Conservation (phyloP, 2,329 filamentous ascomycete species). For the Fusarium tuaranense region DNA sequence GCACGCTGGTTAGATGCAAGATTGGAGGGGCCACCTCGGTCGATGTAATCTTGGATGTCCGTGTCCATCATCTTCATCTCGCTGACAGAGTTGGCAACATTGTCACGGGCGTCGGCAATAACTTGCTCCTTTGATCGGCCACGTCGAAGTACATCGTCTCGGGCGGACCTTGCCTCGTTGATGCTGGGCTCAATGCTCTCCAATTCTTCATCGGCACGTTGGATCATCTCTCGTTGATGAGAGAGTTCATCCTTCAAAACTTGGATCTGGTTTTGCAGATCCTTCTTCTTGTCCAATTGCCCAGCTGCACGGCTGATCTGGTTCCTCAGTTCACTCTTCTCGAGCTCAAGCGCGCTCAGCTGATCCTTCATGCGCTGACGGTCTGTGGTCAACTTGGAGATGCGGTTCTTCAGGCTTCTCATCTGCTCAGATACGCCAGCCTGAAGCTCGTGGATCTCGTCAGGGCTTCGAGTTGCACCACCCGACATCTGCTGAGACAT, state of each 20-base stretch:
- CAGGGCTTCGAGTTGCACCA: slow-evolving; percentile 74
- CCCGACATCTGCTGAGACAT: slow-evolving; percentile 80
- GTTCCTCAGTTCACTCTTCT: slow-evolving; percentile 79
- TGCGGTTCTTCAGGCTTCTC: slow-evolving; percentile 70
- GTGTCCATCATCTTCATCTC: slow-evolving; percentile 80
- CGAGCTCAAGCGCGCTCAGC: slow-evolving; percentile 79
- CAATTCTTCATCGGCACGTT: slow-evolving; percentile 77
- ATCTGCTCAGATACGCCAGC: slow-evolving; percentile 75
- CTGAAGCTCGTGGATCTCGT: slow-evolving; percentile 86
- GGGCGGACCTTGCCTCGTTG: slow-evolving; percentile 77
- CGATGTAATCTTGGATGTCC: slow-evolving; percentile 84
- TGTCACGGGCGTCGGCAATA: slow-evolving; percentile 77
- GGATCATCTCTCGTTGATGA: slow-evolving; percentile 77
- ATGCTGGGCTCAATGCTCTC: slow-evolving; percentile 81
- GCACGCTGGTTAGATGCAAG: slow-evolving; percentile 77
- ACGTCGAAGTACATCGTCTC: slow-evolving; percentile 80
- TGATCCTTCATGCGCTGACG: slow-evolving; percentile 77
- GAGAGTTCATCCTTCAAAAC: slow-evolving; percentile 75
- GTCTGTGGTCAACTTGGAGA: slow-evolving; percentile 75
- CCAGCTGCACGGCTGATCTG: slow-evolving; percentile 77
- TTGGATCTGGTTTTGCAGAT: slow-evolving; percentile 77
- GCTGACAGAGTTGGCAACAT: slow-evolving; percentile 78
- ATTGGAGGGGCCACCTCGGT: slow-evolving; percentile 78
- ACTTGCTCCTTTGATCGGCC: slow-evolving; percentile 79
- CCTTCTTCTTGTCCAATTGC: slow-evolving; percentile 84